Evolutionary conservation across 768 basidiomycete genomes (phyloP).

Genomic region (Tylopilus plumbeoviolaceoides): DNA sequence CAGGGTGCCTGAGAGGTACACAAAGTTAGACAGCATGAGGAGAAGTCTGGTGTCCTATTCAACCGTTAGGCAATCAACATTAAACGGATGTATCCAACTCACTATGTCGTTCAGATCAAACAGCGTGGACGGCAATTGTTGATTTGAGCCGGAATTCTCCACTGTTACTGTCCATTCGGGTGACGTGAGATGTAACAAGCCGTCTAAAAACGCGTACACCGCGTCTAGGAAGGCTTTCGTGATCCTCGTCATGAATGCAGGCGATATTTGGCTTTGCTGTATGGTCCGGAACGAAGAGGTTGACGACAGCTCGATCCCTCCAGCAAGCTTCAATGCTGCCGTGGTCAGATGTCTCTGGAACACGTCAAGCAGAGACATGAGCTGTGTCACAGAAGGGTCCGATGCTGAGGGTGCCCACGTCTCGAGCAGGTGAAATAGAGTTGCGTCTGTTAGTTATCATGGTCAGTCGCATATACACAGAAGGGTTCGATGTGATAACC

Average conservation of each 20-base stretch:
- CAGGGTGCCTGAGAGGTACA: constrained; percentile 61
- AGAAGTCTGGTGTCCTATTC: constrained; percentile 82
- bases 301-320: constrained; percentile 58
- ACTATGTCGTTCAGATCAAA: constrained; percentile 64
- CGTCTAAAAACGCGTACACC: constrained; percentile 82
- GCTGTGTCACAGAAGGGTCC: constrained; percentile 66
- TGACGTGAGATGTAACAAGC: constrained; percentile 74
- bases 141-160: constrained; percentile 9
- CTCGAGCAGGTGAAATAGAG: constrained; percentile 78
- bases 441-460: constrained; percentile 58
- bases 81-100: constrained; percentile 20
- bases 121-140: constrained; percentile 24
- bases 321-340: constrained; percentile 74
- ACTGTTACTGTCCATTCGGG: constrained; percentile 49
- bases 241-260: constrained; percentile 67
- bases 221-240: constrained; percentile 83
- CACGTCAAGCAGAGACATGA: constrained; percentile 69
- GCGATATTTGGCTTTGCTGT: constrained; percentile 59
- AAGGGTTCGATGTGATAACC: constrained; percentile 45
- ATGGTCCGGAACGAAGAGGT: constrained; percentile 45
- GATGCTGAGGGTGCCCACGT: constrained; percentile 69
- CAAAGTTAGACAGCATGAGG: constrained; percentile 86
- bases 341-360: constrained; percentile 80
- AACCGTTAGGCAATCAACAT: not conserved
- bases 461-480: constrained; percentile 2